Conservation (phyloP, 345 rosid species). For the Gossypium thurberi region DNA sequence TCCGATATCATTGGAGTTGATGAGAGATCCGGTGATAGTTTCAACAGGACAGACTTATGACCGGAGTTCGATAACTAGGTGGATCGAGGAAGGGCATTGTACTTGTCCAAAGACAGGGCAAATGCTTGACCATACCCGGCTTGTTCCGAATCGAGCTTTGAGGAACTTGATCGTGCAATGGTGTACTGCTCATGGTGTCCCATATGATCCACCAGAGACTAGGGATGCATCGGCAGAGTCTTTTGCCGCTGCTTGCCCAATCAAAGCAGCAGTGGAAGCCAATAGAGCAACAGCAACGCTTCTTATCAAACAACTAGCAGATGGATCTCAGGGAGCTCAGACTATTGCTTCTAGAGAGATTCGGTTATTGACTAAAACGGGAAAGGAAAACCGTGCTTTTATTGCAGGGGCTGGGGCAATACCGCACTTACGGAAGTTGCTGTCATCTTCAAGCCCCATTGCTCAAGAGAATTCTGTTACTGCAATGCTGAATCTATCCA, state of each 20-base stretch:
- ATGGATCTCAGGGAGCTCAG: conserved; percentile 59
- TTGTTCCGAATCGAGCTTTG: conserved; percentile 79
- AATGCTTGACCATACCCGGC: conserved; percentile 52
- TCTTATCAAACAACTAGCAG: conserved; percentile 60
- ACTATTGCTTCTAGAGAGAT: conserved; percentile 75
- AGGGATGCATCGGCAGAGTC: conserved; percentile 45
- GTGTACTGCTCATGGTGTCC: conserved; percentile 71
- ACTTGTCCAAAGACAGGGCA: conserved; percentile 89
- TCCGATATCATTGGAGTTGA: conserved; percentile 77
- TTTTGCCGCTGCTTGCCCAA: conserved; percentile 56
- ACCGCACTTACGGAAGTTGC: conserved; percentile 55
- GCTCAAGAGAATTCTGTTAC: conserved; percentile 93
- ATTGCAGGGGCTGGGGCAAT: conserved; percentile 92
- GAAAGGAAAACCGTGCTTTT: conserved; percentile 76
- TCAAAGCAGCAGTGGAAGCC: conserved; percentile 70
- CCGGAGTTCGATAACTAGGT: conserved; percentile 69
- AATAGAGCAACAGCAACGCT: conserved; percentile 68
- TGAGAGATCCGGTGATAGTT: conserved; percentile 88
- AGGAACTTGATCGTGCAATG: conserved; percentile 78
- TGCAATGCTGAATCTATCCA: conserved; percentile 84
- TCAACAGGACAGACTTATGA: conserved; percentile 93
- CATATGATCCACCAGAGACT: conserved; percentile 48
- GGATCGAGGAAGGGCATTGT: conserved; percentile 89
- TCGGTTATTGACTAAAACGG: conserved; percentile 78
- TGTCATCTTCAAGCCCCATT: conserved; percentile 48